Evolutionary conservation across 176 grass and related monocot species (phyloP).

Genomic region (Bonia amplexicaulis): DNA sequence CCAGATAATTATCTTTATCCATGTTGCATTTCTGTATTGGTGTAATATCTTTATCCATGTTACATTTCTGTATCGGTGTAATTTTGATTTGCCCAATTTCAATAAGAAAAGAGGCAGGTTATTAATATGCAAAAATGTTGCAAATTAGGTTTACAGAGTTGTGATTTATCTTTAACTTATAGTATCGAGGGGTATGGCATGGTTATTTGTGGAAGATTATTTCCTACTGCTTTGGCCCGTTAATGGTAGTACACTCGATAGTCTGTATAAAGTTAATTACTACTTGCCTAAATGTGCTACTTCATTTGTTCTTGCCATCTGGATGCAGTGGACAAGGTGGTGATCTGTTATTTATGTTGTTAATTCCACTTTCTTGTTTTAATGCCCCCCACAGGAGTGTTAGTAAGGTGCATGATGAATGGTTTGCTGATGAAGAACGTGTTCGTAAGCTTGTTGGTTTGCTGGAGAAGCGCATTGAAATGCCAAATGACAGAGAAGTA

Average conservation of each 20-base stretch:
- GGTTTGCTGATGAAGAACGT: constrained; percentile 96
- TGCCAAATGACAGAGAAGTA: constrained; percentile 87
- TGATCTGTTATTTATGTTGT: constrained; percentile 17
- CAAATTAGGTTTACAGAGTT: not conserved
- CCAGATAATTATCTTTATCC: not conserved
- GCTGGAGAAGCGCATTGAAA: constrained; percentile 51
- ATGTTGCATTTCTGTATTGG: not conserved
- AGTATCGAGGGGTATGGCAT: not conserved
- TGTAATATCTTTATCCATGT: not conserved
- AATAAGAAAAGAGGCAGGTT: not conserved
- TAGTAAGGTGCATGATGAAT: constrained; percentile 98
- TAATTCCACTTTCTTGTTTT: constrained; percentile 22
- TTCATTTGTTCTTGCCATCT: constrained; percentile 21
- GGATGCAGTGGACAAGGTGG: not conserved
- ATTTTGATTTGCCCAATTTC: not conserved
- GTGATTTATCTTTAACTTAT: not conserved
- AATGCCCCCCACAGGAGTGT: constrained; percentile 68
- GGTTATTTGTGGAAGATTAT: constrained; percentile 1
- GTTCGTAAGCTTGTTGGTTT: constrained; percentile 91
- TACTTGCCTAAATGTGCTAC: not conserved
- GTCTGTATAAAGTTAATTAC: constrained; percentile 2
- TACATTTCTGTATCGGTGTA: not conserved
- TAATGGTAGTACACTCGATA: not conserved
- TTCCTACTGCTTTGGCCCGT: constrained; percentile 11
- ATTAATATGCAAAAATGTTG: constrained; percentile 16